These are phyloP conservation scores for Omphalotus olearius DNA, from an alignment of 1,284 basidiomycete species.

Conservation along the genomic window DNA sequence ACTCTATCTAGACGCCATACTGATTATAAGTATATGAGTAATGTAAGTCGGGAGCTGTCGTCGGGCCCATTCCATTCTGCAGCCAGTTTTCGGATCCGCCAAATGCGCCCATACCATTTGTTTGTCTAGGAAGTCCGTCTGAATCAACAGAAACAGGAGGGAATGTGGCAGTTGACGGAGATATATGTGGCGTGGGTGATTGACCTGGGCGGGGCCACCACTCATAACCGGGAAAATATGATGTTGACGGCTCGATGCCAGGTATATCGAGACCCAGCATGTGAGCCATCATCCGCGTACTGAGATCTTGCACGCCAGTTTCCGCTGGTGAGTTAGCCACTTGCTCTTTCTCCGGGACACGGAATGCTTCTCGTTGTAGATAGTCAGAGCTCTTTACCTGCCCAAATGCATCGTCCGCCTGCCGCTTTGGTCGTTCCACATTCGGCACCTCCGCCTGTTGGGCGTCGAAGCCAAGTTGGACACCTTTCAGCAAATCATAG, in stretches of 20 bases:
- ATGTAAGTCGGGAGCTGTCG: slow-evolving; percentile 13
- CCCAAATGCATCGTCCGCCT: slow-evolving; percentile 64
- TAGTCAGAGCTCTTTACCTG: slow-evolving; percentile 45
- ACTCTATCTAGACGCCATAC: too few relatives aligned
- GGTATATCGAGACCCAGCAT: slow-evolving; percentile 64
- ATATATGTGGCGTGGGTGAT: not conserved
- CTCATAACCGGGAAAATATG: slow-evolving; percentile 67
- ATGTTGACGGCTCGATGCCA: slow-evolving; percentile 55
- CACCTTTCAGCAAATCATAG: slow-evolving; percentile 55
- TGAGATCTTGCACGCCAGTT: slow-evolving; percentile 50
- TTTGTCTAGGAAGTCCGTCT: not conserved
- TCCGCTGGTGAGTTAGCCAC: slow-evolving; percentile 12
- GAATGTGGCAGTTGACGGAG: not conserved
- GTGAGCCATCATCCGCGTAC: slow-evolving; percentile 62
- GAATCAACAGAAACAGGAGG: not conserved
- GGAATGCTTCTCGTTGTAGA: slow-evolving; percentile 40
- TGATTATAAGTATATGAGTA: too few relatives aligned
- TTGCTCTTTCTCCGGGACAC: slow-evolving; percentile 16
- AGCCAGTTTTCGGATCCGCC: slow-evolving; percentile 3
- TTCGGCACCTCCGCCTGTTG: slow-evolving; percentile 29
- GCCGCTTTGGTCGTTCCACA: slow-evolving; percentile 51
- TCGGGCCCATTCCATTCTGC: not conserved
- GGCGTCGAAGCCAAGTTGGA: slow-evolving; percentile 51
- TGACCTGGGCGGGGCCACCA: slow-evolving; percentile 60
- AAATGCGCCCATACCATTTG: not conserved